Evolutionary conservation across 345 rosid species (phyloP).

Genomic region (Conringia planisiliqua): DNA sequence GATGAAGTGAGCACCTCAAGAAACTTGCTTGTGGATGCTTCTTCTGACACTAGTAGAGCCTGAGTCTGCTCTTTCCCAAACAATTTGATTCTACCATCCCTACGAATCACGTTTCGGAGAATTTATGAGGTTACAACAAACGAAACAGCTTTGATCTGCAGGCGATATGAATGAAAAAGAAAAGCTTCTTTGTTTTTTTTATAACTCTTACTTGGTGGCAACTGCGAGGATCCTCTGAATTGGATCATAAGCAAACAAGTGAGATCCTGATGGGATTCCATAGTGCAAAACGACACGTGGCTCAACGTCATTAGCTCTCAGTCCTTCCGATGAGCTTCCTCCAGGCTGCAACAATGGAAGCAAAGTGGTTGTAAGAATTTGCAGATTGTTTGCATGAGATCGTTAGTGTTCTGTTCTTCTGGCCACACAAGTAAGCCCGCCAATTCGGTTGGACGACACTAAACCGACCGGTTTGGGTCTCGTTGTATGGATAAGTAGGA

Average conservation of each 20-base stretch:
- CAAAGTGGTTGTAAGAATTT: not conserved
- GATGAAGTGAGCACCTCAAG: constrained; percentile 50
- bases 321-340: constrained; percentile 49
- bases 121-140: not conserved
- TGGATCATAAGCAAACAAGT: constrained; percentile 64
- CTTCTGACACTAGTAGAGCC: constrained; percentile 58
- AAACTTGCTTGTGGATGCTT: constrained; percentile 60
- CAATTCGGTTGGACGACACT: not conserved
- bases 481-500: not conserved
- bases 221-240: constrained; percentile 67
- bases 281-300: constrained; percentile 72
- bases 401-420: not conserved
- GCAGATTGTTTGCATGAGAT: not conserved
- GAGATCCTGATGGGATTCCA: constrained; percentile 75
- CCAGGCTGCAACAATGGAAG: constrained; percentile 51
- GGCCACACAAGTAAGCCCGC: not conserved
- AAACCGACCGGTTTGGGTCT: not conserved
- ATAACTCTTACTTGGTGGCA: constrained; percentile 54
- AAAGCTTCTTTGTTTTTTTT: too few species aligned
- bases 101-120: constrained; percentile 13
- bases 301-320: constrained; percentile 70
- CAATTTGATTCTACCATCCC: constrained; percentile 84
- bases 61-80: constrained; percentile 76
- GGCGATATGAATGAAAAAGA: not conserved
- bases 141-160: not conserved